Conservation (phyloP, 1,284 basidiomycete genomes). For the Cryptococcus jaspeensis region DNA sequence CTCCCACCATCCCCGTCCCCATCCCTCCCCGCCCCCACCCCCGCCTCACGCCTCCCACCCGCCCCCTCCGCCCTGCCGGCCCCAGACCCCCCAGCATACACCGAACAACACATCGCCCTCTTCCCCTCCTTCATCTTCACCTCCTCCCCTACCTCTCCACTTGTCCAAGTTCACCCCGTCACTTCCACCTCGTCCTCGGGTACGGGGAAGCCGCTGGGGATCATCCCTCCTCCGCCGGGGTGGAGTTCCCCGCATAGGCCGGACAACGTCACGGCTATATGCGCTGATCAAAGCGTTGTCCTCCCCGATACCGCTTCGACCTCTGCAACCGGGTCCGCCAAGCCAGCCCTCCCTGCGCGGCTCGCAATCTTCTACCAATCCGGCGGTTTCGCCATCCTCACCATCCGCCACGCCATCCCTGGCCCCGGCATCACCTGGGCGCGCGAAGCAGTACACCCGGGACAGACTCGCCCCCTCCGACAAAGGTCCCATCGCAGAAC, state of each 20-base stretch:
- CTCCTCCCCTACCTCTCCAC: slow-evolving; percentile 40
- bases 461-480: slow-evolving; percentile 17
- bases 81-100: slow-evolving; percentile 12
- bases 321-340: not conserved
- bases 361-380: slow-evolving; percentile 48
- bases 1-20: slow-evolving; percentile 43
- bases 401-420: slow-evolving; percentile 13
- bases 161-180: slow-evolving; percentile 41
- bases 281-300: slow-evolving; percentile 39
- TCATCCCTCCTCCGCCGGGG: slow-evolving; percentile 50
- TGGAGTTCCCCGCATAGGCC: slow-evolving; percentile 48
- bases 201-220: slow-evolving; percentile 29
- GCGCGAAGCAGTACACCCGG: slow-evolving; percentile 33
- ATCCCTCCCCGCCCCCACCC: slow-evolving; percentile 7
- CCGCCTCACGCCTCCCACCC: not conserved
- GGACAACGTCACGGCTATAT: slow-evolving; percentile 46
- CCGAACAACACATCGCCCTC: slow-evolving; percentile 41
- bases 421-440: slow-evolving; percentile 24
- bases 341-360: slow-evolving; percentile 28
- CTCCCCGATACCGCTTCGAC: slow-evolving; percentile 12
- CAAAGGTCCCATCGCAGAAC: slow-evolving; percentile 17
- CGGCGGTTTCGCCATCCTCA: slow-evolving; percentile 46
- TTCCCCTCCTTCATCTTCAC: slow-evolving; percentile 50
- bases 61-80: not conserved
- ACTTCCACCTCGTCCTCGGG: not conserved